These are phyloP conservation scores for Claviceps spartinae DNA, from an alignment of 2,329 filamentous ascomycete species.

Conservation along the genomic window DNA sequence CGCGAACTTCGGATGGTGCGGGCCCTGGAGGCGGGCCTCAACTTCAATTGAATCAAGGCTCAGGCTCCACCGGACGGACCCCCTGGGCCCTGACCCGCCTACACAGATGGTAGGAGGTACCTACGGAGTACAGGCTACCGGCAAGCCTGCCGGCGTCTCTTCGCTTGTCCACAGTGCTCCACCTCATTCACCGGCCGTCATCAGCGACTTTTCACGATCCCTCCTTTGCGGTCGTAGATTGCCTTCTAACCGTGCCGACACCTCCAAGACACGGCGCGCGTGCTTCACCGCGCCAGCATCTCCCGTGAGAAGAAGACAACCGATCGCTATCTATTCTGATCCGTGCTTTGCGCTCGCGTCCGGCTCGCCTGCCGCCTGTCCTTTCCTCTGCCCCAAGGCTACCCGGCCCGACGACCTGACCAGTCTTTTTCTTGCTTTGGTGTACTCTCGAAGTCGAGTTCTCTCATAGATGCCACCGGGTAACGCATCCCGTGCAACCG, in stretches of 20 bases:
- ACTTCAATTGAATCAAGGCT: too few relatives aligned
- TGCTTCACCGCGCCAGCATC: background rate
- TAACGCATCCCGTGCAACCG: conserved; percentile 5
- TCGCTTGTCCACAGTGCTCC: too few relatives aligned
- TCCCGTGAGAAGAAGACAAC: conserved; percentile 4
- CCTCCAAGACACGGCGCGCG: background rate
- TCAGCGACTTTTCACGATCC: background rate
- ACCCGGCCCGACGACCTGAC: background rate
- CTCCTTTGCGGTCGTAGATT: background rate
- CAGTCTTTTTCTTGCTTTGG: background rate
- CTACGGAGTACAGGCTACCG: too few relatives aligned
- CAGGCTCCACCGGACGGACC: too few relatives aligned
- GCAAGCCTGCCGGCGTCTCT: too few relatives aligned
- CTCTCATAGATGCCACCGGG: conserved; percentile 8
- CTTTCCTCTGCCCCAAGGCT: background rate
- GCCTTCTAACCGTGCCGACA: background rate
- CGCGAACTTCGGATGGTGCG: too few relatives aligned
- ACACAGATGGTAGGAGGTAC: too few relatives aligned
- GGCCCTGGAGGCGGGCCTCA: too few relatives aligned
- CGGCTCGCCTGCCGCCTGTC: too few relatives aligned
- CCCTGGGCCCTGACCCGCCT: too few relatives aligned
- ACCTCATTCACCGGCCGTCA: background rate
- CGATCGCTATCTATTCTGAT: background rate
- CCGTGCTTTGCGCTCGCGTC: background rate
- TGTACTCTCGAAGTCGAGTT: too few relatives aligned